Evolutionary conservation across 108 stramenopile genomes (phyloP), one percentile per base, ranked within the genome.

Genomic region (Nitzschia sp.): DNA sequence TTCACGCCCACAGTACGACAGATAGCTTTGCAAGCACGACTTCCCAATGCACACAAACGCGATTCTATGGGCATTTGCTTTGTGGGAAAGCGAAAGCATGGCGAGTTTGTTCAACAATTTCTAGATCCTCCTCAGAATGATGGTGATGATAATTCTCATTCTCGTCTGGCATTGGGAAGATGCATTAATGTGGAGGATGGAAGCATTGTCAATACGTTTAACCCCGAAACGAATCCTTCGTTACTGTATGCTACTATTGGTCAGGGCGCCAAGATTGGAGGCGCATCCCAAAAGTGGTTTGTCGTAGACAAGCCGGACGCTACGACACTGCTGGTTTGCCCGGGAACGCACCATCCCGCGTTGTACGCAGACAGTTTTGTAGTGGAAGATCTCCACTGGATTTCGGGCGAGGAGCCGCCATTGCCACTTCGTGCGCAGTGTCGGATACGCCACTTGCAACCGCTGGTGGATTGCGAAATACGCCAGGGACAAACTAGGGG

Each of bases 21-120:
- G 18, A 59, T 96, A 6, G 98, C 98, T 0, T 31, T 57, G 15
- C 32, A 78, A 28, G 91, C 82, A 1, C 63, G 86, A 9, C 79
- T 97, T 2, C 89, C 91, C 6, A 95, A 84, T 18, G 96, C 96
- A 9, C 59, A 57, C 28, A 96, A 97, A 78, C 70, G 80, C 58
- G 98, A 98, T 45, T 88, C 85, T 15, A 90, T 95, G 82, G 98
- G 98, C 2, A 96, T 98, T 59, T 98, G 98, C 70, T 98, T 97
- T 78, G 86, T 98, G 8, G 97, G 97, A 34, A 96, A 96, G 72
- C 86, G 96, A 34, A 68, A 57, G 57, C 66, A 95, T 81, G 84
- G 78, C 18, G 78, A 85, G 0, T 98, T 97, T 67, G 65, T 98
- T 26, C 78, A 90, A 2, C 78, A 96, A 66, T 97, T 96, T 72